phyloP scores from a whole-genome alignment of 768 basidiomycete species.

The Arthromyces matolae region DNA sequence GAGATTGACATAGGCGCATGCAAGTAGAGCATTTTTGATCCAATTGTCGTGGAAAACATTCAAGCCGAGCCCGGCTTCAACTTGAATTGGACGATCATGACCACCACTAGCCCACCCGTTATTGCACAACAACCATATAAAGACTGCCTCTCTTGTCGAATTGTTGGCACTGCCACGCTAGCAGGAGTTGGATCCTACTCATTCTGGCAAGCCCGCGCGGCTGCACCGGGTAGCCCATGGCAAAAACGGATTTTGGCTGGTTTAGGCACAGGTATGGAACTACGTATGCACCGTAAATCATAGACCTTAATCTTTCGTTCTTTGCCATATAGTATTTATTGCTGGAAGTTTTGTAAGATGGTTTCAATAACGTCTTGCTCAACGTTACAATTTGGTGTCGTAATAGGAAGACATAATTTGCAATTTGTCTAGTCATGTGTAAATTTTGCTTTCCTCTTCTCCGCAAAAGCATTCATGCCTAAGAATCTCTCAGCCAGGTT shows the following conservation, averaged over 20 bases:
- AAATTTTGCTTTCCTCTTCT: constrained; percentile 88
- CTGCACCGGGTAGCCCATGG: constrained; percentile 54
- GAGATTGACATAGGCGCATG: too few relatives aligned
- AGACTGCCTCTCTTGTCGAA: constrained; percentile 68
- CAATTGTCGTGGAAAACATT: too few relatives aligned
- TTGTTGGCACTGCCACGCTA: constrained; percentile 64
- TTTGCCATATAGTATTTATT: constrained; percentile 26
- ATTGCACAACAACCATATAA: constrained; percentile 16
- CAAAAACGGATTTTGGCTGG: constrained; percentile 64
- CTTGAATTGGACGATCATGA: constrained; percentile 1
- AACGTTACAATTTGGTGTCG: not conserved
- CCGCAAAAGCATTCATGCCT: constrained; percentile 95
- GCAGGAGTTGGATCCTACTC: constrained; percentile 66
- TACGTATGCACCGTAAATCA: not conserved
- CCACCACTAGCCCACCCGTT: not conserved
- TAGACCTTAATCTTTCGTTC: not conserved
- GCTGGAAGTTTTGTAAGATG: constrained; percentile 38
- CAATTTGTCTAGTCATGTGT: constrained; percentile 38
- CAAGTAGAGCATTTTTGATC: too few relatives aligned
- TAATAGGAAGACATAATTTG: not conserved
- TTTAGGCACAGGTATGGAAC: constrained; percentile 54
- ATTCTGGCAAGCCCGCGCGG: constrained; percentile 56
- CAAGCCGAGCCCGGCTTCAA: too few relatives aligned
- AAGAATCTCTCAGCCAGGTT: not conserved
- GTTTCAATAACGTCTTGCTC: constrained; percentile 24